A percentile compares a stretch with the other conserved stretches of the same genome.
Evolutionary conservation across 139 green algal genomes (phyloP).

Genomic region (Chlamydomonas incerta): DNA sequence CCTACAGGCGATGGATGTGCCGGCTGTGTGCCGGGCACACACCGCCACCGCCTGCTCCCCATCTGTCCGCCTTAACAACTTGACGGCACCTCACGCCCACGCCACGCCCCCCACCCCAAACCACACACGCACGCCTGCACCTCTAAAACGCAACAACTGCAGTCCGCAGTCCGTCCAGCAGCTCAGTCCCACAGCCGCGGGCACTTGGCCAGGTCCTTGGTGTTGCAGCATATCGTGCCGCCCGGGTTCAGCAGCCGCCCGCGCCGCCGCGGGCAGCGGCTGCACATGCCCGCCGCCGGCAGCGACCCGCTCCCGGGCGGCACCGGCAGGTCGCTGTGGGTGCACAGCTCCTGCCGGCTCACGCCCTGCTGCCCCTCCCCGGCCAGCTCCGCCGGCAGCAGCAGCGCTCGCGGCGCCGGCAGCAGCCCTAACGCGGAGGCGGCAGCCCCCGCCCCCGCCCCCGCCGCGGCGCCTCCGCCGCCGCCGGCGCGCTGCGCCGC

Average conservation of each 20-base stretch:
- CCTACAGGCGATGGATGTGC: too few relatives aligned
- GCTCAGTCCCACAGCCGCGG: constrained; percentile 42
- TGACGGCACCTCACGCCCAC: too few relatives aligned
- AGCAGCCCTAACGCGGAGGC: too few relatives aligned
- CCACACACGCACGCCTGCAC: not conserved
- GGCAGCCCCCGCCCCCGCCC: too few relatives aligned
- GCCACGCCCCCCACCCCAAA: not conserved
- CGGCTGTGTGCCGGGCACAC: too few relatives aligned
- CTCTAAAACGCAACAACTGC: not conserved
- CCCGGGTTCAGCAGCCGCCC: constrained; percentile 38
- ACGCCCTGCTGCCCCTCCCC: not conserved
- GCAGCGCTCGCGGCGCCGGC: not conserved
- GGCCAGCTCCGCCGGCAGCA: not conserved
- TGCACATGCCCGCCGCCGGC: not conserved
- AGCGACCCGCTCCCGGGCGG: not conserved
- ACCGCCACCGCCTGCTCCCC: too few relatives aligned
- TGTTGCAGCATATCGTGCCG: constrained; percentile 35
- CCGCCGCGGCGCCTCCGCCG: too few relatives aligned
- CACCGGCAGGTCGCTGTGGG: not conserved
- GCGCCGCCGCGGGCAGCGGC: constrained; percentile 1
- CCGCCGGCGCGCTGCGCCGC: not conserved
- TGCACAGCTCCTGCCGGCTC: constrained; percentile 13
- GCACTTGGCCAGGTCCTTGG: constrained; percentile 27
- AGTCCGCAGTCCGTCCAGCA: not conserved
- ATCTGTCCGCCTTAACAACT: too few relatives aligned